These are phyloP conservation scores for Dichotomocladium elegans DNA, from an alignment of 371 early-diverging fungal genomes.

Conservation along the genomic window DNA sequence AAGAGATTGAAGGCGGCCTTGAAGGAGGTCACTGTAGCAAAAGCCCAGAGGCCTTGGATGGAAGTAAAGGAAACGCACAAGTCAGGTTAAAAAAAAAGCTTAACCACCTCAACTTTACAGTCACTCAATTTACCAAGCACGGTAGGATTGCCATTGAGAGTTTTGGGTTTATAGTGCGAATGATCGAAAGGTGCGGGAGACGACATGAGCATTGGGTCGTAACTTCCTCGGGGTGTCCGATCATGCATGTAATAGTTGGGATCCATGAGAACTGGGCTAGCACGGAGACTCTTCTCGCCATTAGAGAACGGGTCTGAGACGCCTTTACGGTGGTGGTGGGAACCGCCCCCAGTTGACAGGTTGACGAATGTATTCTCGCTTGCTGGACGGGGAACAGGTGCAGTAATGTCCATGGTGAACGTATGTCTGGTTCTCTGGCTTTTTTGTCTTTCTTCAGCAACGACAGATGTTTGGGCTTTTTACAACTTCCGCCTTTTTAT, in stretches of 20 bases:
- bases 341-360: neutral
- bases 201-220: neutral
- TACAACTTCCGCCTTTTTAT: no score
- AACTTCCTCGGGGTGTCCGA: neutral
- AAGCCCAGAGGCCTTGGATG: constrained; percentile 10
- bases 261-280: neutral
- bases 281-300: neutral
- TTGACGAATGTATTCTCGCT: constrained; percentile 6
- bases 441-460: no score
- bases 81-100: neutral
- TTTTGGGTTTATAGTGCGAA: neutral
- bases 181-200: neutral
- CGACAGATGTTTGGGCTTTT: no score
- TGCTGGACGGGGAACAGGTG: constrained; percentile 1
- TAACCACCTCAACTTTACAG: neutral
- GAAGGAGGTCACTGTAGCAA: constrained; percentile 16
- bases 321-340: neutral
- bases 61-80: neutral
- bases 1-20: constrained; percentile 12
- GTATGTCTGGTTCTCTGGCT: no score
- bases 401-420: neutral
- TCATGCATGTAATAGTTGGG: neutral
- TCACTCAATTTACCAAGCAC: neutral
- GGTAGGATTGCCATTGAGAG: constrained; percentile 3
- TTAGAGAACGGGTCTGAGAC: neutral